Conservation (phyloP, 768 basidiomycete genomes). For the Mycena chlorophos region DNA sequence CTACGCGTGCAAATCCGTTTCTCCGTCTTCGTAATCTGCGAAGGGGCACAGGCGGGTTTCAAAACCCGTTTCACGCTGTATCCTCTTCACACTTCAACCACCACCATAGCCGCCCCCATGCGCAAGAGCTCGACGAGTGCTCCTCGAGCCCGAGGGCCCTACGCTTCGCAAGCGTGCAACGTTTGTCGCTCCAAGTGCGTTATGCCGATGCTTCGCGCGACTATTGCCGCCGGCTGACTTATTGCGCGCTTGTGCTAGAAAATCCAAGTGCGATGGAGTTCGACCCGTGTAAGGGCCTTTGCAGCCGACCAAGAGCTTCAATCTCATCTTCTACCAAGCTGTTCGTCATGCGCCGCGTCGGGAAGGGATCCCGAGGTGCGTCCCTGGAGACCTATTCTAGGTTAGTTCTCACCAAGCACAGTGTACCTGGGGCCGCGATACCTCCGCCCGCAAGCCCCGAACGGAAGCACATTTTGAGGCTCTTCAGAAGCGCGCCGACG, state of each 20-base stretch:
- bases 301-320: neutral
- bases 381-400: neutral
- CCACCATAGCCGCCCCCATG: too few relatives aligned
- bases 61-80: too few relatives aligned
- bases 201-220: neutral
- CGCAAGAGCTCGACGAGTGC: too few relatives aligned
- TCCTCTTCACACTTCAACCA: too few relatives aligned
- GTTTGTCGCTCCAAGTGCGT: constrained; percentile 10
- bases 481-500: constrained; percentile 10
- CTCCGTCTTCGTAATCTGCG: too few relatives aligned
- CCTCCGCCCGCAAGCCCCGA: constrained; percentile 1
- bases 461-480: constrained; percentile 21
- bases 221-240: neutral
- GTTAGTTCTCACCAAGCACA: neutral
- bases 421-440: constrained; percentile 18
- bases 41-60: too few relatives aligned
- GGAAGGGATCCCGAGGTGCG: constrained; percentile 14
- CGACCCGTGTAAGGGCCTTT: constrained; percentile 3
- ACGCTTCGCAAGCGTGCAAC: constrained; percentile 6
- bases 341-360: constrained; percentile 14
- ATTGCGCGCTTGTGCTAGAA: constrained; percentile 1
- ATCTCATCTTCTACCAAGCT: neutral
- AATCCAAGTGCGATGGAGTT: constrained; percentile 21
- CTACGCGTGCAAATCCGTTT: too few relatives aligned
- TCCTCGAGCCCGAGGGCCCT: constrained; percentile 4